Conservation (phyloP, 306 rosid species). For the Acacia confusa region DNA sequence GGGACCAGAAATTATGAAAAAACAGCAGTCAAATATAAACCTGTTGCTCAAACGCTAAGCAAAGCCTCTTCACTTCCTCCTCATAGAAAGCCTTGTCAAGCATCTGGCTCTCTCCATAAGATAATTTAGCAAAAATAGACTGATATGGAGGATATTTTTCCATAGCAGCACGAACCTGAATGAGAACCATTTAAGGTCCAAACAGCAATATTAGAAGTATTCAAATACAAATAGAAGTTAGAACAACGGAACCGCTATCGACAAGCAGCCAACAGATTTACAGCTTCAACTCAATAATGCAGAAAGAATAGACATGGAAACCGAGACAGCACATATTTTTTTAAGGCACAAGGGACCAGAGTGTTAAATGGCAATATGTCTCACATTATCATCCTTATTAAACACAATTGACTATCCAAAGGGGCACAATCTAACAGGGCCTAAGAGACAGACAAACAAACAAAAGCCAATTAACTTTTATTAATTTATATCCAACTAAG, state of each 20-base stretch:
- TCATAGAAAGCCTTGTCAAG: constrained; percentile 99
- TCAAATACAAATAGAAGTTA: constrained; percentile 2
- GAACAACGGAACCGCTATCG: not conserved
- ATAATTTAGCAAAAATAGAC: constrained; percentile 76
- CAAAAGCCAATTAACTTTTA: constrained; percentile 6
- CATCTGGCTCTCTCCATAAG: constrained; percentile 97
- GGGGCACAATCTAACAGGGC: constrained; percentile 7
- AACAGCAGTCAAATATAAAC: constrained; percentile 35
- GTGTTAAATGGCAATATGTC: not conserved
- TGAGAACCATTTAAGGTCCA: constrained; percentile 22
- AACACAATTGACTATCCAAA: not conserved
- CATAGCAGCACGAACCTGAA: constrained; percentile 88
- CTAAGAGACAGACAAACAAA: constrained; percentile 4
- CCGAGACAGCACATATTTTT: not conserved
- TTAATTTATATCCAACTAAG: constrained; percentile 9
- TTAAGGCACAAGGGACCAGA: not conserved
- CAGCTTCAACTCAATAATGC: not conserved
- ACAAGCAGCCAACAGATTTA: not conserved
- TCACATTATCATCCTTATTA: not conserved
- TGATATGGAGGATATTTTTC: constrained; percentile 98
- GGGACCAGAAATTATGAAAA: not conserved
- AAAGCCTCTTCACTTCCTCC: constrained; percentile 99
- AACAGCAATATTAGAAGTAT: not conserved
- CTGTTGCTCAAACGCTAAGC: constrained; percentile 98
- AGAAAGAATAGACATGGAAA: not conserved